These are phyloP conservation scores for Benincasa hispida DNA, from an alignment of 306 rosid genomes.

Conservation along the genomic window DNA sequence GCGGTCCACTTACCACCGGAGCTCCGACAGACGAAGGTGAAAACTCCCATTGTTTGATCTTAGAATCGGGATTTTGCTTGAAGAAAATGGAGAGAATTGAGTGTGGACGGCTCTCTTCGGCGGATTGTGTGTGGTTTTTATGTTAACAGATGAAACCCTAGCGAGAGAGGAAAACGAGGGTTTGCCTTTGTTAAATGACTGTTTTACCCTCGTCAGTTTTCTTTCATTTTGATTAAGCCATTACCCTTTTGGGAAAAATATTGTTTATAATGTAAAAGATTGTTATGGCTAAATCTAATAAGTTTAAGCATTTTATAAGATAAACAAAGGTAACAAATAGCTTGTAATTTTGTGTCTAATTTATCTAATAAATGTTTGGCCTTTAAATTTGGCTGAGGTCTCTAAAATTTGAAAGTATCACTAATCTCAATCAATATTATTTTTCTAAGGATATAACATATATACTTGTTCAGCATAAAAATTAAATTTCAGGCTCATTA, in stretches of 20 bases:
- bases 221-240: not conserved
- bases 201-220: not conserved
- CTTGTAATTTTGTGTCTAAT: too few relatives aligned
- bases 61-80: not conserved
- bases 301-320: too few relatives aligned
- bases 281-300: too few relatives aligned
- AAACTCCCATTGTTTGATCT: constrained; percentile 50
- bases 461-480: too few relatives aligned
- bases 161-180: not conserved
- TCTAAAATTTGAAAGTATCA: too few relatives aligned
- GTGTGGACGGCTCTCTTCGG: not conserved
- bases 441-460: too few relatives aligned
- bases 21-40: constrained; percentile 53
- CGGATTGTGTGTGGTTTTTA: not conserved
- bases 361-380: too few relatives aligned
- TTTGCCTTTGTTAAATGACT: not conserved
- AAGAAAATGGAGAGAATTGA: not conserved
- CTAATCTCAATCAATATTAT: too few relatives aligned
- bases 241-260: not conserved
- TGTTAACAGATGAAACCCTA: not conserved
- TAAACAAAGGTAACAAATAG: too few relatives aligned
- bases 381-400: too few relatives aligned
- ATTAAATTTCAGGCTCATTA: too few relatives aligned
- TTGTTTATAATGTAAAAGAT: too few relatives aligned
- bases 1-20: constrained; percentile 64